Evolutionary conservation across 2,329 filamentous ascomycete genomes (phyloP).

Genomic region (Elsinoe australis): DNA sequence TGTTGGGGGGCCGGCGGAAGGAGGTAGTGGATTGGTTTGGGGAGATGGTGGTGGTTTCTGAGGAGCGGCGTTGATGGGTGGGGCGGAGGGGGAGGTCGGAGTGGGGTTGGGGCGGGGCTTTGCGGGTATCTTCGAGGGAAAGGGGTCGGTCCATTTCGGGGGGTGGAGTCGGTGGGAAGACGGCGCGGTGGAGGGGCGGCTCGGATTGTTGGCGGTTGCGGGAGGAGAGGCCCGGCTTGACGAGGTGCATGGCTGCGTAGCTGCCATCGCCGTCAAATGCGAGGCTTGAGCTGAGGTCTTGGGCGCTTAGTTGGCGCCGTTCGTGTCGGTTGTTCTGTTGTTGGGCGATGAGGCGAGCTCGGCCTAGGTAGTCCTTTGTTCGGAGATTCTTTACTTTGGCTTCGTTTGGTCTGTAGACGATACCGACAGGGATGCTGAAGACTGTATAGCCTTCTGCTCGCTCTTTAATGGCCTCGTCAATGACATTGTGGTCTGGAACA

Average conservation of each 20-base stretch:
- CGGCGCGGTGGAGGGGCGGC: conserved; percentile 66
- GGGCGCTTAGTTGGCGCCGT: conserved; percentile 23
- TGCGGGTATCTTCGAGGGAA: conserved; percentile 18
- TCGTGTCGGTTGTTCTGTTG: conserved; percentile 25
- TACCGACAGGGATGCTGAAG: conserved; percentile 93
- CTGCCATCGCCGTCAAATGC: conserved; percentile 76
- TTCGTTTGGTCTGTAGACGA: conserved; percentile 91
- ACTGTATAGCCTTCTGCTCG: conserved; percentile 94
- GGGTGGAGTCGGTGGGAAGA: conserved; percentile 97
- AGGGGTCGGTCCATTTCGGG: conserved; percentile 63
- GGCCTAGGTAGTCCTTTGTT: conserved; percentile 94
- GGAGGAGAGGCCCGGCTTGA: conserved; percentile 74
- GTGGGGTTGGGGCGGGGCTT: conserved; percentile 20
- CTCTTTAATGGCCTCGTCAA: conserved; percentile 91
- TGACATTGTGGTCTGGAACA: conserved; percentile 92
- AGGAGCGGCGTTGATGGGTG: conserved; percentile 33
- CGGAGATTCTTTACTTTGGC: conserved; percentile 98
- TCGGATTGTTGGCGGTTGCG: conserved; percentile 74
- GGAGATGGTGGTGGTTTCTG: conserved; percentile 31
- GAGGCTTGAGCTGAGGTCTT: conserved; percentile 26
- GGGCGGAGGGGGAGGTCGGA: conserved; percentile 37
- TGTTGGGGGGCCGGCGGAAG: conserved; percentile 38
- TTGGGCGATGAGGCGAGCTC: conserved; percentile 85
- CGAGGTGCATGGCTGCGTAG: conserved; percentile 85
- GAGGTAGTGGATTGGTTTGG: conserved; percentile 4